Evolutionary conservation across 179 eudicot species (phyloP).

Genomic region (Beta lomatogona): DNA sequence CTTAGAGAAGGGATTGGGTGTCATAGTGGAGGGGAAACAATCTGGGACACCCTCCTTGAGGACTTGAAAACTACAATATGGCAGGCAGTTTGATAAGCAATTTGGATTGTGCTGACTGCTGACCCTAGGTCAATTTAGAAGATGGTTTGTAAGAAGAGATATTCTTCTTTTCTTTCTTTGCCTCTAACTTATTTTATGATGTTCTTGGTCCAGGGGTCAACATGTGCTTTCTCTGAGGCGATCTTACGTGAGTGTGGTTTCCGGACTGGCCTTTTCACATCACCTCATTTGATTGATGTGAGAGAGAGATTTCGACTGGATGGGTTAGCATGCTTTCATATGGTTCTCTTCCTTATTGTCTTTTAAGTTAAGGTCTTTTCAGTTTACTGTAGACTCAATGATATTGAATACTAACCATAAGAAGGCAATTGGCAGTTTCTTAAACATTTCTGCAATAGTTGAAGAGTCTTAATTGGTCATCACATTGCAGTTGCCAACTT

Average conservation of each 20-base stretch:
- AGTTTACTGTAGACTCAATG: not conserved
- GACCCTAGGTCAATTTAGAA: not conserved
- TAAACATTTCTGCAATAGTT: not conserved
- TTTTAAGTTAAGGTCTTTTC: not conserved
- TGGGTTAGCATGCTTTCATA: slow-evolving; percentile 59
- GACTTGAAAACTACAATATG: not conserved
- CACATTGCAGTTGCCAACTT: not conserved
- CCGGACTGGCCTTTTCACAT: slow-evolving; percentile 84
- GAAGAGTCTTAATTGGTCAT: not conserved
- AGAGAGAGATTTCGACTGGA: slow-evolving; percentile 87
- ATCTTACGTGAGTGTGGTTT: slow-evolving; percentile 84
- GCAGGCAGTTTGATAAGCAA: not conserved
- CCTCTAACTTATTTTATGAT: slow-evolving; percentile 12
- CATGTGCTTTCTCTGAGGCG: slow-evolving; percentile 89
- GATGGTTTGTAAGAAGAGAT: not conserved
- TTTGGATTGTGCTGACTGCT: not conserved
- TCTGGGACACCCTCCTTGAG: not conserved
- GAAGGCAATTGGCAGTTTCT: too few relatives aligned
- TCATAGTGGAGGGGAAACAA: not conserved
- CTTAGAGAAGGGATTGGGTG: not conserved
- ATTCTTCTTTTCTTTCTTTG: not conserved
- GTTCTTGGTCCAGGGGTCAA: slow-evolving; percentile 70
- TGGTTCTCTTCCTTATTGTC: not conserved
- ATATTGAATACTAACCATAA: too few relatives aligned
- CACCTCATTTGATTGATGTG: slow-evolving; percentile 89